A percentile compares a stretch with the other conserved stretches of the same genome.
Evolutionary conservation across 805 yeast genomes (phyloP).

Genomic region (Scheffersomyces stipitis): DNA sequence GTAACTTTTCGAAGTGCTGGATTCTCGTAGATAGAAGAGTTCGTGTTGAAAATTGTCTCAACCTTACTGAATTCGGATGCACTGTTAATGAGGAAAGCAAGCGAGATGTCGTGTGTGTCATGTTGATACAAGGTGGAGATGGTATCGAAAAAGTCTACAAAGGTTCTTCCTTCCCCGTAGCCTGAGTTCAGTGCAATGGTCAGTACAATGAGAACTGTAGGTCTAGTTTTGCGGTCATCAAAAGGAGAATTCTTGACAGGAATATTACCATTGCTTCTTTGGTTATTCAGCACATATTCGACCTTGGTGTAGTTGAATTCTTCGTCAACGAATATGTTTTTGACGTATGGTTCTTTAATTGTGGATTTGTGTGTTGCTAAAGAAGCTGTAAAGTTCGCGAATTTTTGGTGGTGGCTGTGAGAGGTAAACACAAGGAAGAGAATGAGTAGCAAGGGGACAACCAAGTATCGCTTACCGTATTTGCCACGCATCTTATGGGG

Average conservation of each 20-base stretch:
- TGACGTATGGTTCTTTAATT: no score
- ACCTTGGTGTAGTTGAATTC: constrained; percentile 1
- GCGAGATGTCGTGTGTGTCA: constrained; percentile 8
- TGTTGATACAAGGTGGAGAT: constrained; percentile 18
- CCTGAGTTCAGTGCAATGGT: constrained; percentile 7
- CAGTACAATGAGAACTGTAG: constrained; percentile 2
- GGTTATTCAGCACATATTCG: background rate
- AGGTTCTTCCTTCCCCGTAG: constrained; percentile 35
- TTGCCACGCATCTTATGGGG: no score
- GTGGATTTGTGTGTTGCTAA: background rate
- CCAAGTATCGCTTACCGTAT: no score
- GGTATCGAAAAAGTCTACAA: constrained; percentile 32
- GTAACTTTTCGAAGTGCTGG: constrained; percentile 16
- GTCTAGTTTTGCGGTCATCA: background rate
- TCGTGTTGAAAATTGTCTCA: constrained; percentile 16
- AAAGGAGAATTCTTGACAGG: background rate
- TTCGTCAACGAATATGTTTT: background rate
- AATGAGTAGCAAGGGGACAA: background rate
- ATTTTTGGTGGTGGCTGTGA: background rate
- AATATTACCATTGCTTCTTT: background rate
- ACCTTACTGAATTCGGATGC: constrained; percentile 22
- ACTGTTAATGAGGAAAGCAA: constrained; percentile 34
- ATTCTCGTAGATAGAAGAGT: background rate
- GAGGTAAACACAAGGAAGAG: background rate
- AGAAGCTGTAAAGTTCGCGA: background rate